A percentile compares a stretch with the other conserved stretches of the same genome.
phyloP scores from a whole-genome alignment of 352 stramenopile species.

The Phytophthora citrophthora region DNA sequence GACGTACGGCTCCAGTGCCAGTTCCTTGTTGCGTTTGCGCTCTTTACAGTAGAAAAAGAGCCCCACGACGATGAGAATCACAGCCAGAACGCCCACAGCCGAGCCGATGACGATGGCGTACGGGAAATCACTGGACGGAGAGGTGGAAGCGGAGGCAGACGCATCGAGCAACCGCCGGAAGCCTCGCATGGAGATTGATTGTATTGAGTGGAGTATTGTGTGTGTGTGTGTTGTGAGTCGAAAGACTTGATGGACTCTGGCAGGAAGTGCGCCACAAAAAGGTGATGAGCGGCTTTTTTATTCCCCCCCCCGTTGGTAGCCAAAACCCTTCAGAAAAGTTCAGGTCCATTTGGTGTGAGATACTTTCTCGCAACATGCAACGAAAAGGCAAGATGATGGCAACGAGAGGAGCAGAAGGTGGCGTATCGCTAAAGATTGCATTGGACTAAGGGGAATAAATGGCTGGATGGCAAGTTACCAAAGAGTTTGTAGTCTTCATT shows the following conservation, averaged over 20 bases:
- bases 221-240: background rate
- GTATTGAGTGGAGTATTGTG: background rate
- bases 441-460: no score
- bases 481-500: background rate
- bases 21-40: conserved; percentile 32
- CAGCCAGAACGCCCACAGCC: conserved; percentile 33
- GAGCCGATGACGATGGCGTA: conserved; percentile 37
- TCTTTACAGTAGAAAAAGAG: conserved; percentile 33
- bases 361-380: conserved; percentile 1
- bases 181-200: background rate
- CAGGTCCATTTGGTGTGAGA: conserved; percentile 8
- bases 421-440: background rate
- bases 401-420: background rate
- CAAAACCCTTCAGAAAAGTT: conserved; percentile 23
- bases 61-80: conserved; percentile 32
- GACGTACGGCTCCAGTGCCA: conserved; percentile 41
- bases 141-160: background rate
- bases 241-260: conserved; percentile 16
- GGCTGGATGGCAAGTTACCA: no score
- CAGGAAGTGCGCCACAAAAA: conserved; percentile 11
- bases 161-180: conserved; percentile 6
- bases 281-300: conserved; percentile 13
- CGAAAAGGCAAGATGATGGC: background rate
- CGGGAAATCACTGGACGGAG: conserved; percentile 26
- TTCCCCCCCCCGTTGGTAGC: background rate